Percentiles rank a stretch among this genome's conserved stretches.
Conservation (phyloP, 2,329 filamentous ascomycete species). For the Pseudocercospora vitis region DNA sequence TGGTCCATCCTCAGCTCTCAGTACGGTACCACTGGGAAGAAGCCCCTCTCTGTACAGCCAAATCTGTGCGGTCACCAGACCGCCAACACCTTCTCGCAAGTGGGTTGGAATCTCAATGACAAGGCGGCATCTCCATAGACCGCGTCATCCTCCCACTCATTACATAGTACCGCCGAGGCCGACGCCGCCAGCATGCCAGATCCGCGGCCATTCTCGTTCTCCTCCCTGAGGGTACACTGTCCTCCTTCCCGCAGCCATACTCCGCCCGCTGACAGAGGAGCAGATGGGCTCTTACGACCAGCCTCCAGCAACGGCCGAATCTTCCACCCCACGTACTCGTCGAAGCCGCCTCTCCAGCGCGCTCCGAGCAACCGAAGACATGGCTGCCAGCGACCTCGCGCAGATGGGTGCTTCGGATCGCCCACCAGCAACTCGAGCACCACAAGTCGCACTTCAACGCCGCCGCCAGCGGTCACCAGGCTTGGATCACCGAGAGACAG, state of each 20-base stretch:
- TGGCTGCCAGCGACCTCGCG: conserved; percentile 29
- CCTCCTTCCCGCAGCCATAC: background rate
- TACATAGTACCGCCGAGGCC: background rate
- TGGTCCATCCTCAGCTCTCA: background rate
- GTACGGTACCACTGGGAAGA: conserved; percentile 1
- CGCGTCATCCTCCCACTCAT: background rate
- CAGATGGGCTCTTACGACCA: conserved; percentile 47
- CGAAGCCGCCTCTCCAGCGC: conserved; percentile 38
- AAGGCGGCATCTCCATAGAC: background rate
- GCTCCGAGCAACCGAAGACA: conserved; percentile 38
- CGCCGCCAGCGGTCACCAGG: conserved; percentile 25
- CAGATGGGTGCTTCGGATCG: conserved; percentile 22
- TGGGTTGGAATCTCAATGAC: background rate
- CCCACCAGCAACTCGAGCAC: conserved; percentile 11
- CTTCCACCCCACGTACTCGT: conserved; percentile 34
- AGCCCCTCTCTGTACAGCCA: conserved; percentile 9
- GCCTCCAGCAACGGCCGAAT: conserved; percentile 43
- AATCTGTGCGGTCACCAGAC: background rate
- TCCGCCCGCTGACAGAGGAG: background rate
- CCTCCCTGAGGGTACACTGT: conserved; percentile 23
- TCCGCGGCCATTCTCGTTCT: conserved; percentile 23
- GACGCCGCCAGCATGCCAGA: conserved; percentile 24
- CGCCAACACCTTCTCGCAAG: background rate
- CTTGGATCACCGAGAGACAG: conserved; percentile 22
- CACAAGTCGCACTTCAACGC: conserved; percentile 21